phyloP scores from a whole-genome alignment of 805 yeast species.

The Suhomyces prunicola region DNA sequence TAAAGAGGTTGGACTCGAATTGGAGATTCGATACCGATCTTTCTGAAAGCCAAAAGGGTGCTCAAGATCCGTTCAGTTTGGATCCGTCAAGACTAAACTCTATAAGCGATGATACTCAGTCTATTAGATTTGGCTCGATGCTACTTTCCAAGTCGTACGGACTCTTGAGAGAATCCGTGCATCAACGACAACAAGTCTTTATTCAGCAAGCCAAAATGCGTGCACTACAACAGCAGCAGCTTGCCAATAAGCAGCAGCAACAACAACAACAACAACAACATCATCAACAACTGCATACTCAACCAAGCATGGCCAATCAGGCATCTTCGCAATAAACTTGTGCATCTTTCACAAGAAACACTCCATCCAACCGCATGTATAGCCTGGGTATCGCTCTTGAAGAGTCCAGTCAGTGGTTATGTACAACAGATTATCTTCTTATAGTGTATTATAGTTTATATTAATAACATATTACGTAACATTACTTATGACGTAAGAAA shows the following conservation, averaged over 20 bases:
- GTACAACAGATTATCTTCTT: constrained; percentile 4
- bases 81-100: constrained; percentile 85
- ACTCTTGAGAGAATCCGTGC: constrained; percentile 67
- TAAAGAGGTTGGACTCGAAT: constrained; percentile 52
- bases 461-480: constrained; percentile 1
- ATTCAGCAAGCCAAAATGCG: constrained; percentile 50
- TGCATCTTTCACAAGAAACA: not conserved
- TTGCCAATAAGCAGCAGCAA: constrained; percentile 13
- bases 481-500: not conserved
- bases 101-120: constrained; percentile 82
- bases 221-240: constrained; percentile 41
- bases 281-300: not conserved
- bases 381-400: not conserved
- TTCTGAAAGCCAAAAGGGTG: constrained; percentile 36
- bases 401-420: not conserved
- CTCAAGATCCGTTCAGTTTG: constrained; percentile 51
- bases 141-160: constrained; percentile 83
- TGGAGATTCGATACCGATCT: constrained; percentile 68
- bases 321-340: not conserved
- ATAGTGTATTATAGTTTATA: constrained; percentile 6
- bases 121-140: constrained; percentile 90
- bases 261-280: constrained; percentile 1
- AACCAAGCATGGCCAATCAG: not conserved
- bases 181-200: constrained; percentile 54
- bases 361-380: not conserved